phyloP scores from a whole-genome alignment of 345 rosid species.

The Carallia brachiata region DNA sequence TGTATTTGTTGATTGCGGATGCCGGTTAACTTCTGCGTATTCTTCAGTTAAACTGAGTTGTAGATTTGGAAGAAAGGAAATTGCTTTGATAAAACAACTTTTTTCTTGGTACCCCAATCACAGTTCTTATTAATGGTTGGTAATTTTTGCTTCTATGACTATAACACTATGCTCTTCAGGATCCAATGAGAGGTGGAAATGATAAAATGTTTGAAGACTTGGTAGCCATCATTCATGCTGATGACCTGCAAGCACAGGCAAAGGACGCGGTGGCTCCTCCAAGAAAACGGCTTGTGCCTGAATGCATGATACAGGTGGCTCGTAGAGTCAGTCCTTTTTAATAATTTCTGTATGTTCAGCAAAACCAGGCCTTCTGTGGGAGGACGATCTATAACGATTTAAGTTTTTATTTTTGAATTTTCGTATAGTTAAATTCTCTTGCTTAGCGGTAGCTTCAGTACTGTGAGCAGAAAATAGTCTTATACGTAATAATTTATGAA shows the following conservation, averaged over 20 bases:
- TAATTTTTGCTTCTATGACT: too few relatives aligned
- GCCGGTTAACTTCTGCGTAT: too few relatives aligned
- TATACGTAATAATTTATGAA: too few relatives aligned
- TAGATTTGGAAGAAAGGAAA: not conserved
- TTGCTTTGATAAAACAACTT: not conserved
- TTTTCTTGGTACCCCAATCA: too few relatives aligned
- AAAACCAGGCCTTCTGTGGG: not conserved
- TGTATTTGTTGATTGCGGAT: too few relatives aligned
- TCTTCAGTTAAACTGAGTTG: too few relatives aligned
- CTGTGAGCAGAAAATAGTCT: too few relatives aligned
- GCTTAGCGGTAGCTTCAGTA: too few relatives aligned
- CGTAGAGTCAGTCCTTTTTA: constrained; percentile 84
- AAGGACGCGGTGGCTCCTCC: constrained; percentile 62
- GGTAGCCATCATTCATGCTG: constrained; percentile 58
- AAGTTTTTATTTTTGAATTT: too few relatives aligned
- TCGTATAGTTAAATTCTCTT: too few relatives aligned
- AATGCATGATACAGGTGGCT: constrained; percentile 83
- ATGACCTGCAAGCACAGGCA: constrained; percentile 48
- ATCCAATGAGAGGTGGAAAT: constrained; percentile 96
- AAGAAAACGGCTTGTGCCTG: constrained; percentile 90
- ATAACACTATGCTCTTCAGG: constrained; percentile 37
- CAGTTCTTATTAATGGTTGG: too few relatives aligned
- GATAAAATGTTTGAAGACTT: constrained; percentile 87
- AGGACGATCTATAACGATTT: too few relatives aligned
- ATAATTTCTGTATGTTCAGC: not conserved